Percentiles rank a stretch among this genome's conserved stretches.
These are phyloP conservation scores for Phenoliferia sp. DNA, from an alignment of 1,284 basidiomycete genomes.

Conservation along the genomic window DNA sequence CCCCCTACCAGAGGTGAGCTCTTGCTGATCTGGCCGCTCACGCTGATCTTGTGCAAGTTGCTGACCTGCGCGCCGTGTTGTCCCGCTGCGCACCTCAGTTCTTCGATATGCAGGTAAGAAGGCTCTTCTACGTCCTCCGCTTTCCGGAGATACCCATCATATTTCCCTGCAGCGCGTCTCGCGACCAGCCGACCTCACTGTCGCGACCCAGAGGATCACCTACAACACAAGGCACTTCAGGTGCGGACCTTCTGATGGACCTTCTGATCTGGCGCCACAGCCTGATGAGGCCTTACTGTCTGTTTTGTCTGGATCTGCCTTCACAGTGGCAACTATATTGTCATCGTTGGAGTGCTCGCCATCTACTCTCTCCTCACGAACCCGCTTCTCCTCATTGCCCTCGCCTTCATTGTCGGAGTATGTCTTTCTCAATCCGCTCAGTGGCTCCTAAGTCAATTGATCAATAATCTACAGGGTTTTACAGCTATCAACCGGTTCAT, in stretches of 20 bases:
- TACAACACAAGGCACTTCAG: slow-evolving; percentile 62
- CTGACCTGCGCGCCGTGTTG: not conserved
- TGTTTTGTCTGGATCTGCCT: too few species aligned
- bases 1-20: not conserved
- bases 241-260: slow-evolving; percentile 50
- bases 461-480: slow-evolving; percentile 58
- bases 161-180: slow-evolving; percentile 27
- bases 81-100: slow-evolving; percentile 15
- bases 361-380: slow-evolving; percentile 88
- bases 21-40: not conserved
- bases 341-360: slow-evolving; percentile 73
- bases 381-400: slow-evolving; percentile 70
- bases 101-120: slow-evolving; percentile 43
- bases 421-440: not conserved
- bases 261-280: too few species aligned
- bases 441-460: not conserved
- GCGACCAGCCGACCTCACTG: slow-evolving; percentile 22
- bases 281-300: too few species aligned
- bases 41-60: not conserved
- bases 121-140: slow-evolving; percentile 36
- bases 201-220: slow-evolving; percentile 11
- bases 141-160: slow-evolving; percentile 19
- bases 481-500: slow-evolving; percentile 75
- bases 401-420: slow-evolving; percentile 76
- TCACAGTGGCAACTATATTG: slow-evolving; percentile 40